A percentile compares a stretch with the other conserved stretches of the same genome.
Evolutionary conservation across 1,284 basidiomycete species (phyloP).

Genomic region (Leccinum insigne): DNA sequence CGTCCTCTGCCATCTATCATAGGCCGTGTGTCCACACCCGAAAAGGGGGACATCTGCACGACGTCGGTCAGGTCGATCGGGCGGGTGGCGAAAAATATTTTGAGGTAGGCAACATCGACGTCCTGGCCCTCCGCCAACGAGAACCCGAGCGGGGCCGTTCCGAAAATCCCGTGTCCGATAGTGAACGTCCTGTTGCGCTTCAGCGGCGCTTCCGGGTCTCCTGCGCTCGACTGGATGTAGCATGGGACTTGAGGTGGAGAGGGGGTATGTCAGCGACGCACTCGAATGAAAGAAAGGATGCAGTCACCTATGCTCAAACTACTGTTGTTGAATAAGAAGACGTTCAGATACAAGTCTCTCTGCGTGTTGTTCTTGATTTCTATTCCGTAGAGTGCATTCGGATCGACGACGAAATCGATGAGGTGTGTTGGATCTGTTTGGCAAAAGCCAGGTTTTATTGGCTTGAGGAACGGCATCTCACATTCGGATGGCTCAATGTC

Average conservation of each 20-base stretch:
- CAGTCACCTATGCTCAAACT: conserved; percentile 18
- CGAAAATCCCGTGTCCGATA: conserved; percentile 19
- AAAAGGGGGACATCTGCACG: conserved; percentile 15
- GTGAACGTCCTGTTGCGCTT: conserved; percentile 7
- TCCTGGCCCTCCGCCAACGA: conserved; percentile 8
- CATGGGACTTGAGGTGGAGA: background rate
- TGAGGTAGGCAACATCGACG: conserved; percentile 22
- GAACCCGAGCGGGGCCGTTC: conserved; percentile 5
- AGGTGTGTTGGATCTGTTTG: conserved; percentile 3
- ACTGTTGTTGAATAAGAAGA: conserved; percentile 23
- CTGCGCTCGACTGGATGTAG: conserved; percentile 10
- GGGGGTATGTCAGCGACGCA: background rate
- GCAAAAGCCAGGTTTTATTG: conserved; percentile 4
- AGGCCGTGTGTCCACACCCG: background rate
- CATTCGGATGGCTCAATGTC: background rate
- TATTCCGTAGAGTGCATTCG: conserved; percentile 12
- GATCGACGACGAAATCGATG: conserved; percentile 23
- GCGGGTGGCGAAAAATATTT: conserved; percentile 19
- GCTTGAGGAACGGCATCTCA: background rate
- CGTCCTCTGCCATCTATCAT: background rate
- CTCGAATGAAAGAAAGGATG: background rate
- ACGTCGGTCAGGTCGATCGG: conserved; percentile 18
- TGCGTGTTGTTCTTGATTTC: conserved; percentile 19
- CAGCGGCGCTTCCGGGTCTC: conserved; percentile 5
- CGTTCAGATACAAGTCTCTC: conserved; percentile 20